These are phyloP conservation scores for Asclepias syriaca DNA, from an alignment of 257 asterid species.

Conservation along the genomic window DNA sequence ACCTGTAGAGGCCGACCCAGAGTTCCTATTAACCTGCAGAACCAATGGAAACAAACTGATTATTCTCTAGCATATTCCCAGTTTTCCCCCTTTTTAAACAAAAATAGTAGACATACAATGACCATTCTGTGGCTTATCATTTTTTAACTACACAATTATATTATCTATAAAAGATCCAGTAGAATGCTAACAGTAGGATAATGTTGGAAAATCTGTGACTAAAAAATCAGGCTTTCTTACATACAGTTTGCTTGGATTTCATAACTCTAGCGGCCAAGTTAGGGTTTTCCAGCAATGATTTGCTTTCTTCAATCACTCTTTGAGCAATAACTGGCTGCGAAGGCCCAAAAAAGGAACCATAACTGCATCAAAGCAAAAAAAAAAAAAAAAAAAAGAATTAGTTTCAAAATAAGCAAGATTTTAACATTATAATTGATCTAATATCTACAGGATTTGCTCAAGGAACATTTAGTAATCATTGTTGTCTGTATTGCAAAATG, in stretches of 20 bases:
- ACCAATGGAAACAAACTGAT: no score
- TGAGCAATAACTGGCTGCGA: slow-evolving; percentile 88
- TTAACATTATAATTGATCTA: neutral
- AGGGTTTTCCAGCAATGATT: slow-evolving; percentile 77
- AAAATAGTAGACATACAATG: neutral
- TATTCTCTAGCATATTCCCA: neutral
- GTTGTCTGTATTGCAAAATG: neutral
- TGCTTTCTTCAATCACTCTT: slow-evolving; percentile 98
- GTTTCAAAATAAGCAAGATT: neutral
- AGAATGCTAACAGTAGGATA: neutral
- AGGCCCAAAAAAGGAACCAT: slow-evolving; percentile 96
- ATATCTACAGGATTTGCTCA: neutral
- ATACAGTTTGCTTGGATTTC: slow-evolving; percentile 38
- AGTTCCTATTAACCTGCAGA: slow-evolving; percentile 50
- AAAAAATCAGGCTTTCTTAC: slow-evolving; percentile 16
- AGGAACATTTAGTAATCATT: neutral
- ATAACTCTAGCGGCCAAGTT: slow-evolving; percentile 58
- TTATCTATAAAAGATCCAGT: neutral
- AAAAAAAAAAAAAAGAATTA: slow-evolving; percentile 12
- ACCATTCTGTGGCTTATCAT: neutral
- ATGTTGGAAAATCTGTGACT: neutral
- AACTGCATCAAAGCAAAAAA: slow-evolving; percentile 40
- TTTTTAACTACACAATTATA: neutral
- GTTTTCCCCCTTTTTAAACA: neutral
- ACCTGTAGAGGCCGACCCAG: slow-evolving; percentile 34